Percentiles rank a stretch among this genome's conserved stretches.
Evolutionary conservation across 139 green algal species (phyloP).

Genomic region (Zygnema cylindricum): DNA sequence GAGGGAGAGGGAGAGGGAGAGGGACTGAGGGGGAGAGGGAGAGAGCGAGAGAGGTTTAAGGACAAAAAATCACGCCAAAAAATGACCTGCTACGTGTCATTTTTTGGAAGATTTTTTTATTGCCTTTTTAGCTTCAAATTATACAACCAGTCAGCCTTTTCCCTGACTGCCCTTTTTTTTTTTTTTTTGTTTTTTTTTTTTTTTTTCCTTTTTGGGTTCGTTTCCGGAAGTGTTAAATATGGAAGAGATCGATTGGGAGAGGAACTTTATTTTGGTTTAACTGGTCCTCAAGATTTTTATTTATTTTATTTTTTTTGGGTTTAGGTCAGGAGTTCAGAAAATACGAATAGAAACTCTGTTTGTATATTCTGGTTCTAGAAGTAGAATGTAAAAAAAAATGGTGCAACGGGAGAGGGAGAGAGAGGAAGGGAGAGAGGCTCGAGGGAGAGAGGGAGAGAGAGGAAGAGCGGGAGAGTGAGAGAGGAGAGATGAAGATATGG

Average conservation of each 20-base stretch:
- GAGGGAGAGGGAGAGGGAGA: background rate
- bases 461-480: conserved; percentile 31
- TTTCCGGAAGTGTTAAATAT: too few relatives aligned
- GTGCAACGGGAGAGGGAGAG: background rate
- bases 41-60: background rate
- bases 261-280: too few relatives aligned
- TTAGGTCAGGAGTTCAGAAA: background rate
- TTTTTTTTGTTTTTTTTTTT: too few relatives aligned
- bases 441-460: background rate
- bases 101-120: background rate
- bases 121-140: background rate
- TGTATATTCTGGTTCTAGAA: background rate
- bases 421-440: background rate
- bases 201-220: too few relatives aligned
- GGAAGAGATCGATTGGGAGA: too few relatives aligned
- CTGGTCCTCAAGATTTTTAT: background rate
- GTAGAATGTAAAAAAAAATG: background rate
- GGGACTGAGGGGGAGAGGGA: background rate
- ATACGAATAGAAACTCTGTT: background rate
- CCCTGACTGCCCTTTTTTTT: background rate
- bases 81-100: background rate
- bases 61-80: background rate
- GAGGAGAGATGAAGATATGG: background rate
- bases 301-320: background rate
- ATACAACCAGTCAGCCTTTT: background rate